Conservation (phyloP, 768 basidiomycete species). For the Russula emetica region DNA sequence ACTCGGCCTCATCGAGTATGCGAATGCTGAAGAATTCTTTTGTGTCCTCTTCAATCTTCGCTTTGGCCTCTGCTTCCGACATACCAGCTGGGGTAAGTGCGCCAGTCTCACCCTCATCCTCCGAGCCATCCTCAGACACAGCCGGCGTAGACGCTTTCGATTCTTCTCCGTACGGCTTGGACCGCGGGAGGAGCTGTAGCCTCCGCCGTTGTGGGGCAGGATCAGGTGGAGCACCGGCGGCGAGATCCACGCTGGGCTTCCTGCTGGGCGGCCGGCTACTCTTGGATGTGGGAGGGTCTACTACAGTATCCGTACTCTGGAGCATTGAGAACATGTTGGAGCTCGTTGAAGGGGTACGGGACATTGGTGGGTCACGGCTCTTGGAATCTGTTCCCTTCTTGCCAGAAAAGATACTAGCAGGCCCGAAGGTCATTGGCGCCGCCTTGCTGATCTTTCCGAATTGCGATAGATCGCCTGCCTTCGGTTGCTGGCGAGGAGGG, state of each 20-base stretch:
- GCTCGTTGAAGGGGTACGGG: conserved; percentile 64
- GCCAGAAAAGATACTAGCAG: conserved; percentile 75
- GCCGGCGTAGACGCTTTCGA: conserved; percentile 39
- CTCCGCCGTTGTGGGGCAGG: conserved; percentile 56
- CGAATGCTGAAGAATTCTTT: conserved; percentile 87
- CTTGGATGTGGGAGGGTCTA: conserved; percentile 47
- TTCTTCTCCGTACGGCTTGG: conserved; percentile 55
- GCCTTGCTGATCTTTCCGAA: conserved; percentile 82
- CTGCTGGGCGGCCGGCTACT: conserved; percentile 48
- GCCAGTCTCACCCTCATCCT: conserved; percentile 42
- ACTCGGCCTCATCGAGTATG: conserved; percentile 81
- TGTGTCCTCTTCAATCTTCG: conserved; percentile 73
- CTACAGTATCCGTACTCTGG: conserved; percentile 52
- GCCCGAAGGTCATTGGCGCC: conserved; percentile 72
- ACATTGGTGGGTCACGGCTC: conserved; percentile 60
- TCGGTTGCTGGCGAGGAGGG: conserved; percentile 54
- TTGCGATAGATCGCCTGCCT: conserved; percentile 80
- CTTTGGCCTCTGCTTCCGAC: conserved; percentile 61
- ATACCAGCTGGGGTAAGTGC: conserved; percentile 40
- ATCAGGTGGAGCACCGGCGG: conserved; percentile 44
- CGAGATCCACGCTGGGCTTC: conserved; percentile 50
- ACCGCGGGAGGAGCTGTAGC: conserved; percentile 73
- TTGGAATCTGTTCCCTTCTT: conserved; percentile 55
- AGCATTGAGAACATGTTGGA: conserved; percentile 90
- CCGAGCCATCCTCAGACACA: conserved; percentile 47